Conservation (phyloP, 805 yeast genomes). For the Teunomyces kruisii region DNA sequence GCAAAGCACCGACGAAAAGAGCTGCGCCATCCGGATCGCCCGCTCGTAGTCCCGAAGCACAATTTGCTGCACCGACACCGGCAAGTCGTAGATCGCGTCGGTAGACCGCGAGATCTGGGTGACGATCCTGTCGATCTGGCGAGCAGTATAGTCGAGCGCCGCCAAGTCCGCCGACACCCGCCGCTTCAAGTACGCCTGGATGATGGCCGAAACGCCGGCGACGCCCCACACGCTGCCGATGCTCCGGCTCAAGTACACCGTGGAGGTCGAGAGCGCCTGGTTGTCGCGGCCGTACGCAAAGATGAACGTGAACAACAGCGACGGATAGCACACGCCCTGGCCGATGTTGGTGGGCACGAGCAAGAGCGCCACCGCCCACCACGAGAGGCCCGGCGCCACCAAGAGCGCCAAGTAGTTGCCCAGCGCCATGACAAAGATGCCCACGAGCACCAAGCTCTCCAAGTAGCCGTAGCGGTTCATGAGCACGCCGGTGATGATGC, state of each 20-base stretch:
- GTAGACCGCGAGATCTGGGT: slow-evolving; percentile 19
- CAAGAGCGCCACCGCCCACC: slow-evolving; percentile 22
- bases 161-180: slow-evolving; percentile 14
- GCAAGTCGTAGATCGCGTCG: slow-evolving; percentile 15
- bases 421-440: slow-evolving; percentile 30
- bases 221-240: slow-evolving; percentile 45
- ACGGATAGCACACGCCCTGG: slow-evolving; percentile 39
- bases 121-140: slow-evolving; percentile 18
- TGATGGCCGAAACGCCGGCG: slow-evolving; percentile 17
- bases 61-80: slow-evolving; percentile 14
- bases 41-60: slow-evolving; percentile 23
- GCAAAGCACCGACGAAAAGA: slow-evolving; percentile 14
- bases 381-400: slow-evolving; percentile 14
- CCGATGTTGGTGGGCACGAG: slow-evolving; percentile 39
- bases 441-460: slow-evolving; percentile 24
- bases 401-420: slow-evolving; percentile 32
- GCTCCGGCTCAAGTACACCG: slow-evolving; percentile 37
- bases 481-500: slow-evolving; percentile 36
- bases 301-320: slow-evolving; percentile 35
- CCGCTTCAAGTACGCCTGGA: slow-evolving; percentile 15
- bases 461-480: slow-evolving; percentile 33
- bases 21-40: slow-evolving; percentile 26
- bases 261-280: slow-evolving; percentile 42
- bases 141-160: slow-evolving; percentile 9
- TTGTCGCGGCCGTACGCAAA: slow-evolving; percentile 28